A percentile compares a stretch with the other conserved stretches of the same genome.
Evolutionary conservation across 2,329 filamentous ascomycete genomes (phyloP).

Genomic region (Epichloe hybrida): DNA sequence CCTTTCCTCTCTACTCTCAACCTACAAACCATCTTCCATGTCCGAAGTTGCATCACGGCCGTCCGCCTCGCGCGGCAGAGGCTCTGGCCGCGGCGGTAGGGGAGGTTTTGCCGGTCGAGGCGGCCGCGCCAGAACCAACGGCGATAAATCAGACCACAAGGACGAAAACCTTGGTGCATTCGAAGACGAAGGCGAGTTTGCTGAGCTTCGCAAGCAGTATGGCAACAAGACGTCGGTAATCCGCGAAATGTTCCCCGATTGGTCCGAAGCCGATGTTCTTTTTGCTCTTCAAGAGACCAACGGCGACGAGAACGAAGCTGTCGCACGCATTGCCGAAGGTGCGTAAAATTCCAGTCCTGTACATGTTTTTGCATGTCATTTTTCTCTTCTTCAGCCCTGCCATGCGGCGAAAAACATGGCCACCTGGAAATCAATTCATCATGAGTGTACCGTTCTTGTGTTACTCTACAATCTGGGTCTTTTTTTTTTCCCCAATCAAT

Average conservation of each 20-base stretch:
- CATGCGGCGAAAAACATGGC: background rate
- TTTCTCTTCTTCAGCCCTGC: background rate
- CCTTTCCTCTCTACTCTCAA: slow-evolving; percentile 60
- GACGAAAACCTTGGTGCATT: slow-evolving; percentile 44
- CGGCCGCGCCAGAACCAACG: slow-evolving; percentile 57
- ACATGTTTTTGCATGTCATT: slow-evolving; percentile 5
- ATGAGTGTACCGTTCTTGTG: background rate
- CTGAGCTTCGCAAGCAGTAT: slow-evolving; percentile 84
- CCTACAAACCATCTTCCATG: slow-evolving; percentile 46
- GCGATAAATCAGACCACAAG: slow-evolving; percentile 47
- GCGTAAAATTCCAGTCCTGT: slow-evolving; percentile 15
- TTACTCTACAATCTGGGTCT: too few relatives aligned
- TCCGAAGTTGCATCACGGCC: slow-evolving; percentile 86
- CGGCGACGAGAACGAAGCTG: slow-evolving; percentile 61
- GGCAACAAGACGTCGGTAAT: slow-evolving; percentile 65
- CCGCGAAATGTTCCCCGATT: slow-evolving; percentile 87
- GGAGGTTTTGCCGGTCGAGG: slow-evolving; percentile 61
- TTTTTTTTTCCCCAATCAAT: too few relatives aligned
- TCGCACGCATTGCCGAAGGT: slow-evolving; percentile 73
- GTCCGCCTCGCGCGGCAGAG: slow-evolving; percentile 75
- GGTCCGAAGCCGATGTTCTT: slow-evolving; percentile 89
- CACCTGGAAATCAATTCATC: background rate
- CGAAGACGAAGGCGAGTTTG: slow-evolving; percentile 80
- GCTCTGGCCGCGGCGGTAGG: slow-evolving; percentile 74
- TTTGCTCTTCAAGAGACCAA: slow-evolving; percentile 83